Conservation (phyloP, 768 basidiomycete genomes). For the Tulasnella calospora region DNA sequence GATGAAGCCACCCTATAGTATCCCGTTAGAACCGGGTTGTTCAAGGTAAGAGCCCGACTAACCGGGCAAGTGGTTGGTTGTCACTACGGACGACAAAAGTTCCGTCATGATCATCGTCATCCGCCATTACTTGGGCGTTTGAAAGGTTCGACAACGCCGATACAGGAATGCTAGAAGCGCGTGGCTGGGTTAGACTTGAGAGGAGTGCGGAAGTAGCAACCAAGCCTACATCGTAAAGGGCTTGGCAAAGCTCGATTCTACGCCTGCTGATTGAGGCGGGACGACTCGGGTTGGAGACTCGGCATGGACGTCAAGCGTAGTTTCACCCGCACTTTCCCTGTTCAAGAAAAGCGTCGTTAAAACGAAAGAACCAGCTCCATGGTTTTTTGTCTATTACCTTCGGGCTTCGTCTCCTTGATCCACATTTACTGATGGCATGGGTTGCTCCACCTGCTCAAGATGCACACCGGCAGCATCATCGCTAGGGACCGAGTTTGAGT, state of each 20-base stretch:
- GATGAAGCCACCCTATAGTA: neutral
- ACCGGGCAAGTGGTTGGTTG: neutral
- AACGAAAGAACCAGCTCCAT: neutral
- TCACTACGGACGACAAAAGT: slow-evolving; percentile 6
- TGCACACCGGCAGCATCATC: neutral
- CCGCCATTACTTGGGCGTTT: slow-evolving; percentile 4
- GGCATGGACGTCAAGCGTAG: neutral
- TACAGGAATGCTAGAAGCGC: neutral
- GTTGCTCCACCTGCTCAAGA: neutral
- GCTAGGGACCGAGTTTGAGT: neutral
- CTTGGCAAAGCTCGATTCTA: neutral
- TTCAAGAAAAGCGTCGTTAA: neutral
- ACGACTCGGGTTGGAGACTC: neutral
- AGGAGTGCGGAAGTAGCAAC: neutral
- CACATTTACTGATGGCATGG: neutral
- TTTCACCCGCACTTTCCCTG: neutral
- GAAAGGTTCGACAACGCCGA: slow-evolving; percentile 3
- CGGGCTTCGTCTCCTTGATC: neutral
- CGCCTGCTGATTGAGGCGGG: neutral
- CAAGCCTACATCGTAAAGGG: slow-evolving; percentile 12
- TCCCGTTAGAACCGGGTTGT: neutral
- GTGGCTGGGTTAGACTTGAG: neutral
- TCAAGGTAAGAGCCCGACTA: neutral
- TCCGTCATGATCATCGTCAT: slow-evolving; percentile 19
- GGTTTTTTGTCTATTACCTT: neutral